Base-by-base conservation (phyloP, 2,329 filamentous ascomycete genomes). In the Pseudopyricularia cyperi region DNA sequence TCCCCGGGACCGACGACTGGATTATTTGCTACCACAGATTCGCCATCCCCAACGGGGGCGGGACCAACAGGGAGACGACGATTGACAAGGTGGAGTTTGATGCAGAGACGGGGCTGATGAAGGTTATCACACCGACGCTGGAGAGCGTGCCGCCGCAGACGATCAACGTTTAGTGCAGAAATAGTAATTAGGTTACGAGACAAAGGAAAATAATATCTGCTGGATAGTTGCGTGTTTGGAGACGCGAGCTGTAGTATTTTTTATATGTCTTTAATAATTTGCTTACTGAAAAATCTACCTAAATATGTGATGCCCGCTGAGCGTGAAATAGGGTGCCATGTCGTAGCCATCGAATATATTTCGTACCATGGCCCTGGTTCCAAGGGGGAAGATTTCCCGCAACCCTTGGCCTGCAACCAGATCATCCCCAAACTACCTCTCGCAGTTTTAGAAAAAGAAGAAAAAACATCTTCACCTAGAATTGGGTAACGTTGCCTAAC, bases 21-120 rank as follows among this genome's bases (percentile, higher is more conserved):
- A 73, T 71, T 53, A 73, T 75, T 32, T 71, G 65, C 0, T 75
- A 75, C 48, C 72, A 75, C 55, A 66, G 72, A 2, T 74, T 75
- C 52, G 62, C 58, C 3, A 73, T 74, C 30, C 71, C 72, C 0
- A 59, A 63, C 39, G 72, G 73, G 0, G 64, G 71, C 52, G 72
- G 71, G 1, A 72, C 65, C 3, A 60, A 66, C 48, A 58, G 71
- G 0, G 71, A 74, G 62, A 66, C 64, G 2, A 68, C 69, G 0
- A 67, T 75, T 42, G 72, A 74, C 47, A 55, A 56, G 7, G 35
- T 74, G 15, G 61, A 58, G 2, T 71, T 74, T 48, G 63, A 70
- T 33, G 51, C n/a, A 15, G 14, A 8, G 14, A 52, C 44, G 19
- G 51, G 51, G 22, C 17, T 52, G 24, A 52, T 52, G 33, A 52